Evolutionary conservation across 352 stramenopile genomes (phyloP).

Genomic region (Phytopythium helicoides): DNA sequence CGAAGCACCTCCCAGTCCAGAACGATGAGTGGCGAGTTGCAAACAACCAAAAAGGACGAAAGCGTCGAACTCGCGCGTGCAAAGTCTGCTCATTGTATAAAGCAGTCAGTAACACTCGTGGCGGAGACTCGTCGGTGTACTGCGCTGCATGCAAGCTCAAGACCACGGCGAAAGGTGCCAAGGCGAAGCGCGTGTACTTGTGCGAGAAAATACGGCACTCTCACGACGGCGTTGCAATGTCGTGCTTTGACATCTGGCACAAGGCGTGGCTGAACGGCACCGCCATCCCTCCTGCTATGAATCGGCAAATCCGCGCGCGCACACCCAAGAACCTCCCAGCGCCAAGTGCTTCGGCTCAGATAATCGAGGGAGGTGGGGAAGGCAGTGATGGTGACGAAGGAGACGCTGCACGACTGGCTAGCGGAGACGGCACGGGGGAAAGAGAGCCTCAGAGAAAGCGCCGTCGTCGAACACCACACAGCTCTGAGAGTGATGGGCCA

Average conservation of each 20-base stretch:
- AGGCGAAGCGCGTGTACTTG: not conserved
- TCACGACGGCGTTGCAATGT: not conserved
- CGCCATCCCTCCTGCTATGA: not conserved
- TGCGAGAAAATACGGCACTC: not conserved
- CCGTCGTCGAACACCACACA: no score
- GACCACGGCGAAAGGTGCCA: not conserved
- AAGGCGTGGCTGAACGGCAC: not conserved
- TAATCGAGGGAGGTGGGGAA: no score
- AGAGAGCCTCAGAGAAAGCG: no score
- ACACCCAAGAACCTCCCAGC: no score
- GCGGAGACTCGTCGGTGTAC: no score
- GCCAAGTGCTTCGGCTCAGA: no score
- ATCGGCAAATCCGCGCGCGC: not conserved
- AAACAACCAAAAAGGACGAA: not conserved
- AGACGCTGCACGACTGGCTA: no score
- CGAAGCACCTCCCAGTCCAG: no score
- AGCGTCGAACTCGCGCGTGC: not conserved
- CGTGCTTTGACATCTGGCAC: not conserved
- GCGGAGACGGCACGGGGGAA: no score
- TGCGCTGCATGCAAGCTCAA: no score
- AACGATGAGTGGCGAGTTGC: conserved; percentile 1
- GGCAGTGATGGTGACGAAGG: no score
- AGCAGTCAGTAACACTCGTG: not conserved
- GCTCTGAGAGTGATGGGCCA: no score
- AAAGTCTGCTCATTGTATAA: not conserved